Base-by-base conservation (phyloP, 2,329 filamentous ascomycete species). In the Ophiostoma sp. region DNA sequence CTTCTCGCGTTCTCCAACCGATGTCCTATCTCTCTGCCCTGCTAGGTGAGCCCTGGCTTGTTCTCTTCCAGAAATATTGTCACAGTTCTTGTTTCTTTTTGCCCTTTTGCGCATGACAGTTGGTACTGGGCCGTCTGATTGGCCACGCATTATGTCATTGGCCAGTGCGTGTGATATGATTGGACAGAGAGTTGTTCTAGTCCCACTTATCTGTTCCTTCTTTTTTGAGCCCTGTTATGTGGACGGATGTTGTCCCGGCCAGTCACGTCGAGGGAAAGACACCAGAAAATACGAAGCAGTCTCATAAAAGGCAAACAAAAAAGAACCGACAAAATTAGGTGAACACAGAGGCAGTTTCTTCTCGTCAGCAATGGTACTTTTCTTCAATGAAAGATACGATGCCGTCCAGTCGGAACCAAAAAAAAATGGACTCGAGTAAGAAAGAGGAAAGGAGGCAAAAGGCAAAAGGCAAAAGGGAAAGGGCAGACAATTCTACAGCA, bases 101-200 rank as follows among this genome's bases (percentile, higher is more conserved):
- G 5, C 19, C 33, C n/a, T 22, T 45, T 42, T 45, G 36, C 36
- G 15, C 61, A 45, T 45, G 25, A 33, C 59, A 19, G 36, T 39
- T 12, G 61, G 61, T 36, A 19, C 36, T 39, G 22, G 33, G 33
- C 59, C 8, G 36, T 48, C 36, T 48, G 36, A 66, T 66, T 68
- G 63, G 63, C 39, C 63, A 31, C 25, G 22, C 45, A 52, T 69
- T 69, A 52, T 69, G 64, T 52, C 64, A 69, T 69, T 69, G 64
- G 64, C 31, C 42, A 2, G 63, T 19, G 5, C 39, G 39, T 36
- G 15, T 55, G 25, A 33, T 28, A 17, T 45, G 3, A 45, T 66
- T 66, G 61, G 61, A n/a, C n/a, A n/a, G n/a, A n/a, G n/a, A n/a
- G n/a, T n/a, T 12, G 9, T 8, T 15, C 5, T 25, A n/a, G 8